A percentile compares a stretch with the other conserved stretches of the same genome.
These are phyloP conservation scores for Aspergillus neoniger DNA, from an alignment of 2,329 filamentous ascomycete species.

Conservation along the genomic window DNA sequence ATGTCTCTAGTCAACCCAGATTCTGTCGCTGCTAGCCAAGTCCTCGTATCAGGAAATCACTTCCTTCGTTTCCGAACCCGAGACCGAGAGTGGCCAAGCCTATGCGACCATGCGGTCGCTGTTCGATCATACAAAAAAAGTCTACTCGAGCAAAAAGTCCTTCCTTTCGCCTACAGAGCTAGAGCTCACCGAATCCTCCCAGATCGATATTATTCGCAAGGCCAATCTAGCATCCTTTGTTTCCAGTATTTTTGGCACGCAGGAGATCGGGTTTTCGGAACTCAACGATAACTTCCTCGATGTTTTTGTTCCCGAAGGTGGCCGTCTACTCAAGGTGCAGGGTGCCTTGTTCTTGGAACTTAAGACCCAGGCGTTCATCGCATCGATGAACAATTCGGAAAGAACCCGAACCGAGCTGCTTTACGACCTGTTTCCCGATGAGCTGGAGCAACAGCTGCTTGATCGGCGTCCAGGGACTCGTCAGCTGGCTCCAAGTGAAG, in stretches of 20 bases:
- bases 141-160: constrained; percentile 58
- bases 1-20: constrained; percentile 56
- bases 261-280: constrained; percentile 65
- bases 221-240: constrained; percentile 67
- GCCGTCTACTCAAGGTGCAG: constrained; percentile 60
- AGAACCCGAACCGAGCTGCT: constrained; percentile 58
- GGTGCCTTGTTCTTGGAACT: constrained; percentile 63
- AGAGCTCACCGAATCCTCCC: constrained; percentile 52
- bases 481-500: constrained; percentile 59
- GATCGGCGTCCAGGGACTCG: constrained; percentile 57
- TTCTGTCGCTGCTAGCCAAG: constrained; percentile 59
- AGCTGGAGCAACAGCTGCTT: constrained; percentile 57
- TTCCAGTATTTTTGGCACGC: constrained; percentile 63
- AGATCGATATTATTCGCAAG: constrained; percentile 63
- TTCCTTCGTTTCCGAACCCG: constrained; percentile 57
- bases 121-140: constrained; percentile 64
- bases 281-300: constrained; percentile 65
- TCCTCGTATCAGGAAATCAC: constrained; percentile 59
- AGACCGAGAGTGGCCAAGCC: constrained; percentile 61
- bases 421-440: constrained; percentile 60
- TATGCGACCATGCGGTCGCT: constrained; percentile 63
- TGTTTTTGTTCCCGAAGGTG: constrained; percentile 63
- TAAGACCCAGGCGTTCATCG: constrained; percentile 68
- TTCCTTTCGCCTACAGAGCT: constrained; percentile 59
- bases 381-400: constrained; percentile 59